Evolutionary conservation across 1,139 yeast species (phyloP), one percentile per base, ranked within the genome.

Genomic region (Candida sp.): DNA sequence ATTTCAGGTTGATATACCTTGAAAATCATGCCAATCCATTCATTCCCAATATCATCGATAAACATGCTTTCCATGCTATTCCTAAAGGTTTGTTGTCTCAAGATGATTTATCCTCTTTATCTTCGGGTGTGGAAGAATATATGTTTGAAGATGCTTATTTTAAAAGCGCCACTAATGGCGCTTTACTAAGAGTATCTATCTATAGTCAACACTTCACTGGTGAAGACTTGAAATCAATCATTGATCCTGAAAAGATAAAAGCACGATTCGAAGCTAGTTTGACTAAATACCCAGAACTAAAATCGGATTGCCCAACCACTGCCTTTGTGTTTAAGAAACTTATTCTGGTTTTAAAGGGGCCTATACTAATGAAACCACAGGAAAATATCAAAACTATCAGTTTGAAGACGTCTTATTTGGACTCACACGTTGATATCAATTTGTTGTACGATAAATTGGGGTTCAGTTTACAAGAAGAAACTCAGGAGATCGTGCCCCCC

Each of bases 341-440:
- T 22, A 70, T 77, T 45, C 80, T 79, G 49, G 83, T 82, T 3
- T 64, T 85, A 41, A 78, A 71, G 49, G 89, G 87, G 0, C 90
- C 91, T 0, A 57, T 85, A 5, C 58, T 67, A 11, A 60, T 74
- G 30, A 61, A 60, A 3, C 65, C 75, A 1, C 61, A 55, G 4
- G 76, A 72, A n/a, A 74, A 73, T 12, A 61, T 68, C 3, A 81
- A 76, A 51, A 76, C 84, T 0, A 80, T 85, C 15, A 70, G 75
- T 48, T 60, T 79, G 4, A 58, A 64, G n/a, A 71, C 72, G 37
- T 70, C 79, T 2, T 66, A 72, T 1, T 61, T 84, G 48, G 79
- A 76, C 45, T 65, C 84, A 0, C 79, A 77, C 44, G 60, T 84
- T 4, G 82, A 86, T 50, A 73, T 85, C 2, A 59, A 64, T 1